A percentile compares a stretch with the other conserved stretches of the same genome.
phyloP scores from a whole-genome alignment of 352 stramenopile species.

The Phytophthora ramorum region DNA sequence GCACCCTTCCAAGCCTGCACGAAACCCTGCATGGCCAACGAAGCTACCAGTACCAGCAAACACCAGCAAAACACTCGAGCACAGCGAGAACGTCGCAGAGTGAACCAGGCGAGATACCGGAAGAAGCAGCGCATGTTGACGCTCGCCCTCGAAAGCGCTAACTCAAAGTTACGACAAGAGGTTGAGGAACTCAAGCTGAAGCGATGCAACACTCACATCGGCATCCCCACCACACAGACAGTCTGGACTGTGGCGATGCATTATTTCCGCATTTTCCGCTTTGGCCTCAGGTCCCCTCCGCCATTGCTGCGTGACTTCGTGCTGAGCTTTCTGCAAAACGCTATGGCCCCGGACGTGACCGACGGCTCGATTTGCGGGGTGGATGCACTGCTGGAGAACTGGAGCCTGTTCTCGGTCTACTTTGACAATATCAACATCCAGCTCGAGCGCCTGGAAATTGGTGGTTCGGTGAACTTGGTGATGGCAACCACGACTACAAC shows the following conservation, averaged over 20 bases:
- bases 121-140: background rate
- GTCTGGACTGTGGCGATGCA: constrained; percentile 2
- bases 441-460: constrained; percentile 4
- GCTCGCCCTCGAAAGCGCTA: background rate
- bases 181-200: background rate
- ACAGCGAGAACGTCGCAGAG: constrained; percentile 2
- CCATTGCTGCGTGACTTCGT: background rate
- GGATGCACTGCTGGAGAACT: constrained; percentile 1
- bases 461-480: background rate
- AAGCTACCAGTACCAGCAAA: background rate
- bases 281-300: background rate
- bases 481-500: constrained; percentile 14
- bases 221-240: background rate
- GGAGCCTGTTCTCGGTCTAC: background rate
- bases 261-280: constrained; percentile 10
- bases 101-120: constrained; percentile 4
- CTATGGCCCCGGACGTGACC: constrained; percentile 6
- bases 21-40: background rate
- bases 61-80: background rate
- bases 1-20: background rate
- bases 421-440: constrained; percentile 11
- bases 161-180: background rate
- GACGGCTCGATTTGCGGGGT: background rate
- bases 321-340: constrained; percentile 1
- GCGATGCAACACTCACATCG: background rate